Conservation (phyloP, 495 filamentous ascomycete species). For the Friedmanniomyces simplex region DNA sequence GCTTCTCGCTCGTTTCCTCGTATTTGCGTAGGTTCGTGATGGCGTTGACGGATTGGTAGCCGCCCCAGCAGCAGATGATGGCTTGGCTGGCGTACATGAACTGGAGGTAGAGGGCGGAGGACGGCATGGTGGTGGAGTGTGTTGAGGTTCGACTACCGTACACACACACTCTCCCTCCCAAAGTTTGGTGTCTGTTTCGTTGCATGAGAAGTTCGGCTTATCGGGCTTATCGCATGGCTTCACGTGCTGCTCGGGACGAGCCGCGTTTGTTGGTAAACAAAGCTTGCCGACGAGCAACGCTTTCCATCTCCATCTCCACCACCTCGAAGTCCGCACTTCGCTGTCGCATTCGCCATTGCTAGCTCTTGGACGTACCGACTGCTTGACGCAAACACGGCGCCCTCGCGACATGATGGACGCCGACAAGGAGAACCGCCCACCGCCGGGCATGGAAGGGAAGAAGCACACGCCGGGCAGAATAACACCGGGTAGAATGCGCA, state of each 20-base stretch:
- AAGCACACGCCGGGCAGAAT: constrained; percentile 1
- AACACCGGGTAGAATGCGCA: constrained; percentile 22
- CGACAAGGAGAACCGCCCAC: constrained; percentile 21
- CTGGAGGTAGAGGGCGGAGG: constrained; percentile 7
- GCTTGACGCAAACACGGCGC: neutral
- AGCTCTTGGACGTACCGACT: neutral
- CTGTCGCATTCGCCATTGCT: neutral
- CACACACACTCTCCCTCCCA: too few relatives aligned
- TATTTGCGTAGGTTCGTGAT: constrained; percentile 36
- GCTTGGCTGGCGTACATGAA: constrained; percentile 26
- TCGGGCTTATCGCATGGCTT: neutral
- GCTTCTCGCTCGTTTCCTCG: constrained; percentile 33
- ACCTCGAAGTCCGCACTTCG: neutral
- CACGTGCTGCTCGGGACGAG: neutral
- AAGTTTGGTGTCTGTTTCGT: neutral
- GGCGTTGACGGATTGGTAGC: constrained; percentile 31
- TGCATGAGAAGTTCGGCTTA: neutral
- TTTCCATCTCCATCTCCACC: neutral
- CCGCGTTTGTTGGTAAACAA: constrained; percentile 2
- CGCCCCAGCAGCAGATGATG: constrained; percentile 20
- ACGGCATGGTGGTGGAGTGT: constrained; percentile 8
- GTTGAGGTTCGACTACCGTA: too few relatives aligned
- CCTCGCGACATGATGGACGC: constrained; percentile 13
- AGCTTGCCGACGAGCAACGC: neutral
- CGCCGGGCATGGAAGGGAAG: constrained; percentile 8